Evolutionary conservation across 345 rosid species (phyloP).

Genomic region (Ceriops decandra): DNA sequence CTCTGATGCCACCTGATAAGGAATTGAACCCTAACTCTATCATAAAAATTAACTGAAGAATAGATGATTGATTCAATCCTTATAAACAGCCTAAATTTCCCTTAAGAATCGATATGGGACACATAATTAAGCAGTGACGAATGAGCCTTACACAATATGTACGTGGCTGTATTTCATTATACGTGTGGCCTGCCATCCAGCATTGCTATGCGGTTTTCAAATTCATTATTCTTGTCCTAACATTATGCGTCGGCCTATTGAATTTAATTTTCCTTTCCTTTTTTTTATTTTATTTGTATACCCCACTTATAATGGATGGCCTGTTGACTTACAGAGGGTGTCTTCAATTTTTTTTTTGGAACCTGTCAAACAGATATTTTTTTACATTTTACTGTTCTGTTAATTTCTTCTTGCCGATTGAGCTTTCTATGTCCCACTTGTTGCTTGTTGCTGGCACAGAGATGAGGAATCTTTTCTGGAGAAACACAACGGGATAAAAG

Average conservation of each 20-base stretch:
- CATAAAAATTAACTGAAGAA: too few relatives aligned
- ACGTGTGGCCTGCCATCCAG: background rate
- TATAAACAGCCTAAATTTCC: too few relatives aligned
- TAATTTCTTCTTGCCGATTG: background rate
- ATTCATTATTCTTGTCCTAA: conserved; percentile 9
- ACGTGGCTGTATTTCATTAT: background rate
- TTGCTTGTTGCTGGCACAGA: conserved; percentile 5
- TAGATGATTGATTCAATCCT: too few relatives aligned
- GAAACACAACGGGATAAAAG: background rate
- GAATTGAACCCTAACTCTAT: too few relatives aligned
- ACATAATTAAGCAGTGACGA: too few relatives aligned
- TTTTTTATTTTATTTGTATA: too few relatives aligned
- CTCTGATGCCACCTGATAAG: too few relatives aligned
- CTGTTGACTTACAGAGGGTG: too few relatives aligned
- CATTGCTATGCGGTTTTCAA: conserved; percentile 5
- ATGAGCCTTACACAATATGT: background rate
- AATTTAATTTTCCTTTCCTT: background rate
- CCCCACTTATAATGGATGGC: too few relatives aligned
- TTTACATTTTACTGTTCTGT: background rate
- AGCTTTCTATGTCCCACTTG: background rate
- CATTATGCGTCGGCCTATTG: background rate
- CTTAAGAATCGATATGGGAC: too few relatives aligned
- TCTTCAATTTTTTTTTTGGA: background rate
- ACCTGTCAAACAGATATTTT: background rate
- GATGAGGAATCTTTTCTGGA: background rate